Evolutionary conservation across 1,284 basidiomycete genomes (phyloP).

Genomic region (Inonotus obliquus): DNA sequence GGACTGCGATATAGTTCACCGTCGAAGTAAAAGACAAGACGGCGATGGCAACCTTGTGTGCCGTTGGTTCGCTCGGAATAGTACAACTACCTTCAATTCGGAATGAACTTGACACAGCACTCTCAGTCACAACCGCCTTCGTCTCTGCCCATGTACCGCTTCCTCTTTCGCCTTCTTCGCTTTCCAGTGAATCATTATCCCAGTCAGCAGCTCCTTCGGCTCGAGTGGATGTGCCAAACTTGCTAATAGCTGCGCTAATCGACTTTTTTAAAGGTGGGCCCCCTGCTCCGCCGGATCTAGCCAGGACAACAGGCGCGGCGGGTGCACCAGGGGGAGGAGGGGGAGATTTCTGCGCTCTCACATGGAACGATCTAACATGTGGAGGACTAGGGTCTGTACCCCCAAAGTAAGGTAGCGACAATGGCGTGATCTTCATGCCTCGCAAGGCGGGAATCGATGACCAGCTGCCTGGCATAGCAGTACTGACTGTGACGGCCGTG

Average conservation of each 20-base stretch:
- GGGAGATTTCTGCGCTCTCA: too few relatives aligned
- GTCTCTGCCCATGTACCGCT: constrained; percentile 12
- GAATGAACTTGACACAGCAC: constrained; percentile 45
- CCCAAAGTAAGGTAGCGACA: too few relatives aligned
- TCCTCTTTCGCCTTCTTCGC: constrained; percentile 21
- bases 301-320: too few relatives aligned
- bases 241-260: too few relatives aligned
- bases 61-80: constrained; percentile 47
- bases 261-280: too few relatives aligned
- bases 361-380: too few relatives aligned
- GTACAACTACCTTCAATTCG: constrained; percentile 42
- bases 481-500: constrained; percentile 48
- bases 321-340: too few relatives aligned
- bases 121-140: constrained; percentile 37
- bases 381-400: too few relatives aligned
- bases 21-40: constrained; percentile 42
- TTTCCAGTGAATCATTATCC: neutral
- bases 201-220: neutral
- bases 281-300: too few relatives aligned
- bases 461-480: constrained; percentile 30
- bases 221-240: neutral
- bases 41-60: constrained; percentile 51
- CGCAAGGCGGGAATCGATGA: constrained; percentile 21
- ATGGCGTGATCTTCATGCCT: constrained; percentile 21
- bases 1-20: constrained; percentile 45